Percentiles rank a stretch among this genome's conserved stretches.
Evolutionary conservation across 2,329 filamentous ascomycete genomes (phyloP).

Genomic region (Stagonosporopsis cucurbitacearum): DNA sequence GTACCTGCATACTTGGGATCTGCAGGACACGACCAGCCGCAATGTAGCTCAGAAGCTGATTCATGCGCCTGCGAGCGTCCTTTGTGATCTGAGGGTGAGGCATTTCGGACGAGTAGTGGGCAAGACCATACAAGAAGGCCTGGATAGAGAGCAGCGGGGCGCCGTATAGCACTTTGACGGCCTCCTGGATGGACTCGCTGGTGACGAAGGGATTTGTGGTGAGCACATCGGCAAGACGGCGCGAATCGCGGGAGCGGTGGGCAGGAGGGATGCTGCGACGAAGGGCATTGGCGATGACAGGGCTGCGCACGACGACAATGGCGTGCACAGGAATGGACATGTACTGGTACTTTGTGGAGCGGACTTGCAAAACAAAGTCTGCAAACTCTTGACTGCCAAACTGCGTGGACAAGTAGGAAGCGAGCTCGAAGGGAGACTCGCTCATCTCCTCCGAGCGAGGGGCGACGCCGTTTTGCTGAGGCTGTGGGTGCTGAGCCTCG

Average conservation of each 20-base stretch:
- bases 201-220: slow-evolving; percentile 38
- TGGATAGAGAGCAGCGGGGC: slow-evolving; percentile 38
- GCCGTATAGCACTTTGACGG: slow-evolving; percentile 47
- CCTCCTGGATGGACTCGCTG: slow-evolving; percentile 42
- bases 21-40: slow-evolving; percentile 66
- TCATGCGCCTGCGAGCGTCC: slow-evolving; percentile 46
- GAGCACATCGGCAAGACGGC: slow-evolving; percentile 36
- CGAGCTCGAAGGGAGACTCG: slow-evolving; percentile 40
- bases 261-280: slow-evolving; percentile 27
- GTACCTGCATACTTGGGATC: slow-evolving; percentile 61
- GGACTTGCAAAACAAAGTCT: slow-evolving; percentile 47
- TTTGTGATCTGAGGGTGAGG: slow-evolving; percentile 30
- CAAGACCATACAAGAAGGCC: slow-evolving; percentile 40
- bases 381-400: slow-evolving; percentile 47
- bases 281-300: slow-evolving; percentile 41
- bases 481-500: slow-evolving; percentile 27
- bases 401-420: slow-evolving; percentile 40
- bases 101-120: slow-evolving; percentile 33
- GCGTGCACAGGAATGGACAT: slow-evolving; percentile 46
- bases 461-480: slow-evolving; percentile 28
- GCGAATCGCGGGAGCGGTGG: slow-evolving; percentile 34
- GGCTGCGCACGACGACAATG: slow-evolving; percentile 46
- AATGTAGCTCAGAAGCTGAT: slow-evolving; percentile 63
- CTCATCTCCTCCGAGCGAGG: slow-evolving; percentile 28
- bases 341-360: slow-evolving; percentile 34